Percentiles rank a stretch among this genome's conserved stretches.
Conservation (phyloP, 495 filamentous ascomycete genomes). For the Immersiella caudata region DNA sequence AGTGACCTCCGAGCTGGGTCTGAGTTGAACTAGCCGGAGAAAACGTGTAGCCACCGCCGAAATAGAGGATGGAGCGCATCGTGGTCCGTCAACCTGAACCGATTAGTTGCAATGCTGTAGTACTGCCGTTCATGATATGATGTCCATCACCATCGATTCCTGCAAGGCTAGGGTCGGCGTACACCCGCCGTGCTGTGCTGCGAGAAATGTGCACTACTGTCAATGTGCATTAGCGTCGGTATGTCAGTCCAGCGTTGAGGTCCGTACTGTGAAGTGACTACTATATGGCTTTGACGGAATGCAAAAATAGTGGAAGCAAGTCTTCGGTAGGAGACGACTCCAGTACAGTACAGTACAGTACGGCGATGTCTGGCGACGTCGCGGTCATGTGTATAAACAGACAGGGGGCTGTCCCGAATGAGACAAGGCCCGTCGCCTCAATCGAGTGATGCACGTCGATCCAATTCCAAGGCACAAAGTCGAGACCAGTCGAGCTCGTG, state of each 20-base stretch:
- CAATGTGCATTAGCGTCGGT: not conserved
- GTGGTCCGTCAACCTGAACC: no score
- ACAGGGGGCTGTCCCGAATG: constrained; percentile 5
- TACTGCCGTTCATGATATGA: no score
- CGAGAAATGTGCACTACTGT: not conserved
- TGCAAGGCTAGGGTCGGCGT: not conserved
- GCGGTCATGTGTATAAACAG: not conserved
- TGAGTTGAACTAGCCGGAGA: constrained; percentile 11
- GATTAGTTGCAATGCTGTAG: no score
- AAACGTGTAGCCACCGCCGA: not conserved
- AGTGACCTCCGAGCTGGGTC: constrained; percentile 64
- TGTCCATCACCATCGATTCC: not conserved
- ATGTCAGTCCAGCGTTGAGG: not conserved
- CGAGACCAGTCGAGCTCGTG: not conserved
- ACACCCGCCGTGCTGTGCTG: not conserved
- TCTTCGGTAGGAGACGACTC: not conserved
- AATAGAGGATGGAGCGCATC: no score
- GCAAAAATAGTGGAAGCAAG: not conserved
- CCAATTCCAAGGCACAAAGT: constrained; percentile 1
- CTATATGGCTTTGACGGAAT: not conserved
- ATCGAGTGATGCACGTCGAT: constrained; percentile 22
- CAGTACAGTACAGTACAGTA: constrained; percentile 4
- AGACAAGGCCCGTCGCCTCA: constrained; percentile 12
- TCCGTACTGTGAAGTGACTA: not conserved
- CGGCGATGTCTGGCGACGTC: constrained; percentile 4